These are phyloP conservation scores for Picocystis salinarum DNA, from an alignment of 139 green algal genomes.

Conservation along the genomic window DNA sequence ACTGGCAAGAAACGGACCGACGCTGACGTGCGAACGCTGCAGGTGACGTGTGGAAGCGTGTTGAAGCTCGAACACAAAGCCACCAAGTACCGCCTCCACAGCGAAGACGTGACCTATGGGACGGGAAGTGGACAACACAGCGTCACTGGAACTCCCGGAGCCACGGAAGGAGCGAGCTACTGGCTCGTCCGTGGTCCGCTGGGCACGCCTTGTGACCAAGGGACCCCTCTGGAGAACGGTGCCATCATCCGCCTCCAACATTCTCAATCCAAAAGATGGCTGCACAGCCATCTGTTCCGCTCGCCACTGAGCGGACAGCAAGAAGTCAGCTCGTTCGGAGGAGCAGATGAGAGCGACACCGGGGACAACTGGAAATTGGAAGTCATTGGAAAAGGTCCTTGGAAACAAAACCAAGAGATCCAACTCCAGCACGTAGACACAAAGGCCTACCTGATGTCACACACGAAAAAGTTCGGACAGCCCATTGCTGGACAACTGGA, in stretches of 20 bases:
- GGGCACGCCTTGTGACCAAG: too few relatives aligned
- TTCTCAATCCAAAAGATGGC: constrained; percentile 55
- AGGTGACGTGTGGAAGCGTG: constrained; percentile 75
- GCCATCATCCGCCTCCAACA: constrained; percentile 55
- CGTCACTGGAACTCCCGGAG: constrained; percentile 47
- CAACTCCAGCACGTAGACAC: constrained; percentile 57
- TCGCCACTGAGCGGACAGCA: constrained; percentile 67
- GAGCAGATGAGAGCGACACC: constrained; percentile 32
- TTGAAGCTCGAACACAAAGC: constrained; percentile 58
- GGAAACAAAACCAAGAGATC: constrained; percentile 24
- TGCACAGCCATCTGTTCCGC: constrained; percentile 71
- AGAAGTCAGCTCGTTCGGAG: constrained; percentile 67
- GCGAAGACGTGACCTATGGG: constrained; percentile 67
- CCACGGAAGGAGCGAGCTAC: constrained; percentile 48
- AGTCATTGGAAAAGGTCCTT: constrained; percentile 36
- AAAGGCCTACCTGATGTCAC: constrained; percentile 28
- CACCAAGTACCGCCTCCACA: constrained; percentile 50
- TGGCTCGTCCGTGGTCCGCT: constrained; percentile 47
- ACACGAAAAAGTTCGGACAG: constrained; percentile 38
- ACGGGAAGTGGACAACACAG: constrained; percentile 70
- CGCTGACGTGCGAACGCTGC: too few relatives aligned
- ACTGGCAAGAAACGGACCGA: too few relatives aligned
- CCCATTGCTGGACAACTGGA: constrained; percentile 69
- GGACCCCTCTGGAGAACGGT: constrained; percentile 27
- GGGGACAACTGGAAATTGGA: constrained; percentile 63